Base-by-base conservation (phyloP, 805 yeast species). In the Metschnikowia orientalis region DNA sequence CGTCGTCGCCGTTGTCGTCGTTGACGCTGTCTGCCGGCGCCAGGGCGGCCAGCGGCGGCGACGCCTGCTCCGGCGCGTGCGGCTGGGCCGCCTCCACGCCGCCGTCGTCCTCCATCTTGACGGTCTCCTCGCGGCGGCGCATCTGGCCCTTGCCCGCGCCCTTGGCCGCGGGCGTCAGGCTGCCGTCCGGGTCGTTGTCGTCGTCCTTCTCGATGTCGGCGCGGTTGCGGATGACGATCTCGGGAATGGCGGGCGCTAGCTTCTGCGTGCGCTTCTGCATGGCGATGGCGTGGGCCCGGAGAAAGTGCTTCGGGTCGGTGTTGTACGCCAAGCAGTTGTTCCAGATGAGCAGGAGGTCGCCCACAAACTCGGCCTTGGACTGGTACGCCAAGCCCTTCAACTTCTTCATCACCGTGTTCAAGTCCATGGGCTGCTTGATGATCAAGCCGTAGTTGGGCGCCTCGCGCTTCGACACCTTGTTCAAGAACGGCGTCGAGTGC, bases 391-490 rank as follows among this genome's bases (percentile, higher is more conserved):
- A 77, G 4, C 72, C 66, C 51, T 88, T 88, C 49, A 94, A 63
- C 55, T 90, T 92, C 51, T 88, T 89, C 78, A 87, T 70, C 9
- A 94, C 95, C 0, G 97, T 90, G 51, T 88, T 89, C 45, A 92
- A 67, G 53, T 92, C 99, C 99, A 92, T 92, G 14, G 99, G 97
- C 37, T 75, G 77, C 48, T 87, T 89, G 50, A 92, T 90, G 25
- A 92, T 71, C 36, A 81, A 80, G 44, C 87, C 87, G 59, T 92
- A 92, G 54, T 92, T 92, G 6, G 98, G 99, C 0, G 99, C 99
- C 51, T 92, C 99, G 35, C 98, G 73, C 54, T 92, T 92, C 38
- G 92, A 86, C n/a, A 92, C 99, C 53, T 86, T 85, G 60, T 89
- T 92, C 45, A 92, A 67, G 52, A 92, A 92, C 0, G 97, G 95